A percentile compares a stretch with the other conserved stretches of the same genome.
phyloP scores from a whole-genome alignment of 768 basidiomycete species.

The Lentinula sp. region DNA sequence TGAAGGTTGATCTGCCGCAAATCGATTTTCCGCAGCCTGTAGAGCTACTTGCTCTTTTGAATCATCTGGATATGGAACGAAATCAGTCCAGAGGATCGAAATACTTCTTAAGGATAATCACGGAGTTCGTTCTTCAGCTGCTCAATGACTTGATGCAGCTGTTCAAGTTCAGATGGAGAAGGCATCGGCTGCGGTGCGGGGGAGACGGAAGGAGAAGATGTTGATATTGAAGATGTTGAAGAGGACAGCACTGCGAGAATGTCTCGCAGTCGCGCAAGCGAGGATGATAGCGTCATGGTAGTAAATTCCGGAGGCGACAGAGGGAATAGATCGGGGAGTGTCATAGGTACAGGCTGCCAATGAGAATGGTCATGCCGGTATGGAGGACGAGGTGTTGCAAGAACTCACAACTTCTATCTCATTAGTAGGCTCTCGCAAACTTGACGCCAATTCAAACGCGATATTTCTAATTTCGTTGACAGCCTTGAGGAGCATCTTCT shows the following conservation, averaged over 20 bases:
- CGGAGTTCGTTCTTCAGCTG: conserved; percentile 55
- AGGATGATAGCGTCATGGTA: conserved; percentile 37
- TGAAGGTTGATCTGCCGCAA: conserved; percentile 38
- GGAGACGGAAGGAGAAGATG: conserved; percentile 11
- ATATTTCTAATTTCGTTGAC: conserved; percentile 62
- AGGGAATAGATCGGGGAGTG: conserved; percentile 47
- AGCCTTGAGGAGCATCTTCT: conserved; percentile 50
- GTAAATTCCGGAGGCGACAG: conserved; percentile 44
- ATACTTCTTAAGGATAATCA: conserved; percentile 19
- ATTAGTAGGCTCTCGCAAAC: conserved; percentile 31
- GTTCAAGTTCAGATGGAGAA: conserved; percentile 38
- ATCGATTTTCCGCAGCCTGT: conserved; percentile 42
- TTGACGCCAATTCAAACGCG: conserved; percentile 30
- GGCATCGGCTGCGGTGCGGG: conserved; percentile 13
- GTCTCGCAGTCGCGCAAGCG: conserved; percentile 37
- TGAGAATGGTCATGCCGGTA: conserved; percentile 6
- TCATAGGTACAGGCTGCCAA: conserved; percentile 20
- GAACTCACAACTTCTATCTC: conserved; percentile 41
- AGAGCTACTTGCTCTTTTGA: conserved; percentile 39
- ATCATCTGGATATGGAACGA: conserved; percentile 28
- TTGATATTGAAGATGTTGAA: conserved; percentile 13
- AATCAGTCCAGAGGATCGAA: not conserved
- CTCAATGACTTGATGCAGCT: conserved; percentile 42
- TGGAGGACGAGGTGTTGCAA: conserved; percentile 5
- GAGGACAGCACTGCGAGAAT: conserved; percentile 24